Evolutionary conservation across 352 stramenopile genomes (phyloP).

Genomic region (Globisporangium yorkense): DNA sequence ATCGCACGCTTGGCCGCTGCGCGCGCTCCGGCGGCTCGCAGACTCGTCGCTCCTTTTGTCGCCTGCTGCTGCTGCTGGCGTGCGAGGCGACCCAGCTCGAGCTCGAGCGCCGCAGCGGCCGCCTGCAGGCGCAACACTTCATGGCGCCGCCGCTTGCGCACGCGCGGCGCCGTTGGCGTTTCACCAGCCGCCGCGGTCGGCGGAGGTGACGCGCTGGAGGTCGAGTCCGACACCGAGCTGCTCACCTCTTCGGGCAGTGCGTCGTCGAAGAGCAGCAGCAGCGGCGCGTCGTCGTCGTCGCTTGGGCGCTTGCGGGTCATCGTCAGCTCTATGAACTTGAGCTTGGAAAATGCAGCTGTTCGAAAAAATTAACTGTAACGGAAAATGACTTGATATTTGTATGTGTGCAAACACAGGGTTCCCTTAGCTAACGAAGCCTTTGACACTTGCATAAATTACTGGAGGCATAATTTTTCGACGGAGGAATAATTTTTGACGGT

Average conservation of each 20-base stretch:
- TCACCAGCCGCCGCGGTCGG: neutral
- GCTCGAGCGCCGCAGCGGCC: neutral
- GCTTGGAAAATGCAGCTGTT: no score
- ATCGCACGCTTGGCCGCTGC: slow-evolving; percentile 27
- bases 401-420: neutral
- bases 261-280: neutral
- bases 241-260: neutral
- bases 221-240: neutral
- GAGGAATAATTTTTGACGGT: no score
- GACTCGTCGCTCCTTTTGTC: slow-evolving; percentile 12
- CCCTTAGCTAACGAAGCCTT: no score
- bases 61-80: slow-evolving; percentile 9
- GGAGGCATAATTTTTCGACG: no score
- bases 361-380: no score
- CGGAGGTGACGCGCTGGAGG: neutral
- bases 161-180: neutral
- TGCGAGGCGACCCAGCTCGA: neutral
- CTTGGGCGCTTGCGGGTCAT: neutral
- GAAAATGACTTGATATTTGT: neutral
- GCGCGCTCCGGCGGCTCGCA: neutral
- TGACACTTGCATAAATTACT: no score
- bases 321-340: no score
- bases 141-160: neutral
- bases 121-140: slow-evolving; percentile 1
- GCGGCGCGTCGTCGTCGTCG: no score